Conservation (phyloP, 169 alveolate species). For the Ichthyophthirius multifiliis region DNA sequence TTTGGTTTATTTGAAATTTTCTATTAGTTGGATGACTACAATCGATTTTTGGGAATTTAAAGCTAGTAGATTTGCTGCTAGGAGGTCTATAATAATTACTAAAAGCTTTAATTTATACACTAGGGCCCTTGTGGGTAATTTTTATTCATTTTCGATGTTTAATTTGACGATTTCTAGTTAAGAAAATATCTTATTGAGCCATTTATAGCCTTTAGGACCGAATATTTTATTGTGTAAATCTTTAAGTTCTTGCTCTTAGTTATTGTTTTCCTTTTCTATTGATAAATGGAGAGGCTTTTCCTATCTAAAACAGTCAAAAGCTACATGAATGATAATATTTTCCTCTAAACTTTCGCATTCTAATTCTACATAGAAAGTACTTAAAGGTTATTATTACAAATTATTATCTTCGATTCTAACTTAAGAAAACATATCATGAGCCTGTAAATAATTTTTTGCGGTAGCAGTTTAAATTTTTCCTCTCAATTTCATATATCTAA, state of each 20-base stretch:
- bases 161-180: not conserved
- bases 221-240: not conserved
- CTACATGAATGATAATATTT: conserved; percentile 42
- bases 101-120: not conserved
- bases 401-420: conserved; percentile 20
- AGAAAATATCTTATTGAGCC: conserved; percentile 12
- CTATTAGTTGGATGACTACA: not conserved
- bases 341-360: conserved; percentile 35
- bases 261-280: not conserved
- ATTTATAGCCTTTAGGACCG: conserved; percentile 15
- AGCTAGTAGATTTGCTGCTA: not conserved
- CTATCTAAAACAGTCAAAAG: conserved; percentile 33
- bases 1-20: not conserved
- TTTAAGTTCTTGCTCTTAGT: not conserved
- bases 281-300: conserved; percentile 21
- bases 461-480: conserved; percentile 65
- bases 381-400: conserved; percentile 3
- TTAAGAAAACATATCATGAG: conserved; percentile 42
- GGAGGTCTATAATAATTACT: not conserved
- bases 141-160: not conserved
- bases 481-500: conserved; percentile 76
- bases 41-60: not conserved
- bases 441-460: conserved; percentile 70
- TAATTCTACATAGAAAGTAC: conserved; percentile 51
- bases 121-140: not conserved